phyloP scores from a whole-genome alignment of 305 asterid species.

The Andrographis paniculata region DNA sequence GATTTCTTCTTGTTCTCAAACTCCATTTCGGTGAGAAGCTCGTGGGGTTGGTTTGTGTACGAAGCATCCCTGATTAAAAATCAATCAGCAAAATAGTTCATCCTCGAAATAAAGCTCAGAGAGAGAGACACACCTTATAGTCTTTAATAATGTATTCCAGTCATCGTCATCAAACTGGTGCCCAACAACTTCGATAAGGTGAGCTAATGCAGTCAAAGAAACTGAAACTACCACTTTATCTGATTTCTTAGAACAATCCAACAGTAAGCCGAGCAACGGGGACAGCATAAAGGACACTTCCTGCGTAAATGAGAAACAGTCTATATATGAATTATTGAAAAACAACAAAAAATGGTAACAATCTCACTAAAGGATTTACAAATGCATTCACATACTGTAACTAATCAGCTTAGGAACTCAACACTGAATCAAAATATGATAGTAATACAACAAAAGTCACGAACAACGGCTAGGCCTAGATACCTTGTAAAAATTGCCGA shows the following conservation, averaged over 20 bases:
- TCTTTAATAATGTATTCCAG: constrained; percentile 88
- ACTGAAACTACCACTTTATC: constrained; percentile 93
- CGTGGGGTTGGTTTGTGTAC: constrained; percentile 88
- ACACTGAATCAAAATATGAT: no score
- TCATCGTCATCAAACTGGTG: constrained; percentile 81
- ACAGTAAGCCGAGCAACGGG: constrained; percentile 76
- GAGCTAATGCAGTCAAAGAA: constrained; percentile 91
- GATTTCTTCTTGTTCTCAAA: constrained; percentile 48
- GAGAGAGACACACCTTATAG: constrained; percentile 53
- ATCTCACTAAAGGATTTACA: constrained; percentile 5
- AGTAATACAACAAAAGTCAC: no score
- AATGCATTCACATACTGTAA: no score
- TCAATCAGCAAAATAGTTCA: constrained; percentile 20
- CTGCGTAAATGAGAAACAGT: constrained; percentile 34
- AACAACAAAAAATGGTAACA: constrained; percentile 14
- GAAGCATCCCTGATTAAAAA: constrained; percentile 78
- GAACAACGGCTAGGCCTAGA: no score
- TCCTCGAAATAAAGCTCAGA: no score
- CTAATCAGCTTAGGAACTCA: no score
- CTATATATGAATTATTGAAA: constrained; percentile 15
- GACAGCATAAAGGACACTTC: constrained; percentile 93
- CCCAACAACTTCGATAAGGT: constrained; percentile 98
- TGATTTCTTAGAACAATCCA: constrained; percentile 91
- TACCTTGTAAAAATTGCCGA: constrained; percentile 98
- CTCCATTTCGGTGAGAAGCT: constrained; percentile 85